These are phyloP conservation scores for Erysimum cheiranthoides DNA, from an alignment of 345 rosid species.

Conservation along the genomic window DNA sequence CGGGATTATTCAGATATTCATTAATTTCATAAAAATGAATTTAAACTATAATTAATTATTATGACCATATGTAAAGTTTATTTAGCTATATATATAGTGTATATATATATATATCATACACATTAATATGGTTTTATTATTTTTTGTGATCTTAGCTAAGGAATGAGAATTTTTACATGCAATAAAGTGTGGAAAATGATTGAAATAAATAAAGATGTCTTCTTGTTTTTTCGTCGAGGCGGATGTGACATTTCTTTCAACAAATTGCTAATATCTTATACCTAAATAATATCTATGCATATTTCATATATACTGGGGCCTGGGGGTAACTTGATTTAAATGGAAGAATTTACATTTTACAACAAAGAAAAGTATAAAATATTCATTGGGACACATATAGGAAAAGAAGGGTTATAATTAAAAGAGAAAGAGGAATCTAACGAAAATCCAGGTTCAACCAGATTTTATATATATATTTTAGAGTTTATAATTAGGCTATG, in stretches of 20 bases:
- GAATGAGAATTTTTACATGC: constrained; percentile 38
- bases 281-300: neutral
- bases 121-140: neutral
- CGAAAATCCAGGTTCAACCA: constrained; percentile 6
- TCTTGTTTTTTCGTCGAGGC: constrained; percentile 33
- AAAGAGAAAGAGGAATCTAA: neutral
- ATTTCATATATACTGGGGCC: constrained; percentile 11
- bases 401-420: neutral
- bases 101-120: too few species aligned
- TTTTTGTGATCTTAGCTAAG: constrained; percentile 2
- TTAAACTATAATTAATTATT: neutral
- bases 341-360: neutral
- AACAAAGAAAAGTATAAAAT: constrained; percentile 4
- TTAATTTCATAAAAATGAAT: neutral
- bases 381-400: neutral
- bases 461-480: neutral
- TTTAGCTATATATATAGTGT: too few species aligned
- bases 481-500: constrained; percentile 21
- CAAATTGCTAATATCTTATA: neutral
- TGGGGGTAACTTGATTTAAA: constrained; percentile 6
- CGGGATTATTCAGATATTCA: neutral
- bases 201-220: constrained; percentile 37
- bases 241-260: constrained; percentile 38
- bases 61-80: neutral
- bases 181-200: constrained; percentile 42